Percentiles rank a stretch among this genome's conserved stretches.
These are phyloP conservation scores for Fusarium foetens DNA, from an alignment of 2,329 filamentous ascomycete genomes.

Conservation along the genomic window DNA sequence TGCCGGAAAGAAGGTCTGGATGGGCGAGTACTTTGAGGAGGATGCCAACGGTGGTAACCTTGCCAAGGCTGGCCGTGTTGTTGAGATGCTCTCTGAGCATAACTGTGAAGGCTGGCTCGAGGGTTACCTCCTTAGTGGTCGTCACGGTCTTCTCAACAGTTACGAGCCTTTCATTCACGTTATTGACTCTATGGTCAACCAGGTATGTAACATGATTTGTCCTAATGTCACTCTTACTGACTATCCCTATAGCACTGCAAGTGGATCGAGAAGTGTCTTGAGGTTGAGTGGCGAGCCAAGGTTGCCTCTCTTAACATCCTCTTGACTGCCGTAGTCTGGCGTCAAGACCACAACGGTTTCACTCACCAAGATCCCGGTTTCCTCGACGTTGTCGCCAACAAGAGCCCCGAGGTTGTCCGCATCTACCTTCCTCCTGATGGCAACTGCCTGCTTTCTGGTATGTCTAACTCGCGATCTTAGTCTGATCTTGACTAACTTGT, in stretches of 20 bases:
- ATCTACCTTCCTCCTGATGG: constrained; percentile 85
- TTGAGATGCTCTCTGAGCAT: constrained; percentile 88
- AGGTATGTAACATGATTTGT: constrained; percentile 53
- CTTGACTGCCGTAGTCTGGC: constrained; percentile 81
- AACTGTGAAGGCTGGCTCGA: constrained; percentile 84
- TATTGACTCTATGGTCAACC: constrained; percentile 87
- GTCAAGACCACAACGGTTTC: constrained; percentile 87
- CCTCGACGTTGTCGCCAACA: constrained; percentile 82
- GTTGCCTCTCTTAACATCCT: constrained; percentile 82
- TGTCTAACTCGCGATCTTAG: constrained; percentile 8
- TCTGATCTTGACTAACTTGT: constrained; percentile 23
- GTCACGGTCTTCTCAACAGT: constrained; percentile 80
- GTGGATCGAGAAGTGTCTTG: constrained; percentile 84
- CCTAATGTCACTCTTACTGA: constrained; percentile 6
- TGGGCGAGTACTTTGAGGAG: constrained; percentile 81
- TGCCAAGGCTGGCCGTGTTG: constrained; percentile 73
- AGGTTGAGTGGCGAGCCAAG: constrained; percentile 80
- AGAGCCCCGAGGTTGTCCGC: constrained; percentile 80
- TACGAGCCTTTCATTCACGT: constrained; percentile 87
- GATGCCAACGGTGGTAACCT: constrained; percentile 80
- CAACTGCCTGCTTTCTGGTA: constrained; percentile 75
- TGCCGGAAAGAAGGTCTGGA: constrained; percentile 81
- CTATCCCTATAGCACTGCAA: constrained; percentile 71
- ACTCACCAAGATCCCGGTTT: constrained; percentile 85
- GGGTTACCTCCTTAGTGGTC: constrained; percentile 78